Conservation (phyloP, 2,329 filamentous ascomycete species). For the Cladosporium phlei region DNA sequence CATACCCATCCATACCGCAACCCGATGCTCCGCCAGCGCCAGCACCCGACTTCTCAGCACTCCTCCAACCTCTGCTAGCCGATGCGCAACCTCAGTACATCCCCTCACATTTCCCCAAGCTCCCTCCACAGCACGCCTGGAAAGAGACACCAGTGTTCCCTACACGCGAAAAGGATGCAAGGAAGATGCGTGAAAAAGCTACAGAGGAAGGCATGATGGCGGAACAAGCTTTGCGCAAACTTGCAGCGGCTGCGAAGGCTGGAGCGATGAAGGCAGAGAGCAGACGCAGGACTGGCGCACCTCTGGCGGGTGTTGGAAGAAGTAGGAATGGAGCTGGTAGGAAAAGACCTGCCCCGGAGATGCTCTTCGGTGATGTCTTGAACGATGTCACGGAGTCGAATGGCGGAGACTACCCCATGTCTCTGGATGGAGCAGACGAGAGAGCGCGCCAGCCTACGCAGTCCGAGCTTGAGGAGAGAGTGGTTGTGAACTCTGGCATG, state of each 20-base stretch:
- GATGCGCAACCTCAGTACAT: conserved; percentile 50
- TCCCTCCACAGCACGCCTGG: conserved; percentile 62
- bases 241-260: conserved; percentile 47
- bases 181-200: conserved; percentile 52
- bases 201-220: conserved; percentile 62
- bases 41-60: conserved; percentile 42
- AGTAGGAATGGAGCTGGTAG: conserved; percentile 25
- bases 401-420: conserved; percentile 28
- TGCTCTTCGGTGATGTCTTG: conserved; percentile 49
- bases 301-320: conserved; percentile 26
- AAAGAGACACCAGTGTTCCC: conserved; percentile 56
- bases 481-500: conserved; percentile 57
- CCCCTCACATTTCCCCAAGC: conserved; percentile 56
- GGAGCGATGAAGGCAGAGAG: conserved; percentile 44
- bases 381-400: conserved; percentile 36
- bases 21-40: conserved; percentile 37
- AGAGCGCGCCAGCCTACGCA: conserved; percentile 25
- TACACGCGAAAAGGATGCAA: conserved; percentile 54
- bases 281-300: conserved; percentile 31
- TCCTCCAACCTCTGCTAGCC: conserved; percentile 51
- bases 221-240: conserved; percentile 59
- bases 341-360: conserved; percentile 36
- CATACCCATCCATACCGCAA: conserved; percentile 37
- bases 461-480: conserved; percentile 33
- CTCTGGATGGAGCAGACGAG: conserved; percentile 23